Base-by-base conservation (phyloP, 768 basidiomycete species). In the Leccinum disarticulatum region DNA sequence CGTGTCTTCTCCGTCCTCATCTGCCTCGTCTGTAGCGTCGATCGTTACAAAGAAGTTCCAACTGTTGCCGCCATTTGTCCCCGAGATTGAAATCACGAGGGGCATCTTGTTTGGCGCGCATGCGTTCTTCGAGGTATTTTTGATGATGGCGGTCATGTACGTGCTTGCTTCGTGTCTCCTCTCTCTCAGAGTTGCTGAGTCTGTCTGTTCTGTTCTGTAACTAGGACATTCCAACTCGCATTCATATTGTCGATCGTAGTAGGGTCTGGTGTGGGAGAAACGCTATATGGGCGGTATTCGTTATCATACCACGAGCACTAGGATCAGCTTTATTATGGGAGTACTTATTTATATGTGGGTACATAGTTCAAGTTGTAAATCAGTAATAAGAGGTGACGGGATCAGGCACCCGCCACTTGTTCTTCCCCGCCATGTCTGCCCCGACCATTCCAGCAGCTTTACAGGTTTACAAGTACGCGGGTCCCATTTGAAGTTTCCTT, bases 121-220 rank as follows among this genome's bases (percentile, higher is more conserved):
- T 55, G 65, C 79, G 1, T 74, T 80, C 15, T 61, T 95, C 36
- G 74, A 74, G 7, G 84, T 87, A 63, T 71, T 84, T 13, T 81
- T 93, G 68, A 94, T 95, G 93, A 73, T 92, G 57, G 78, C 79
- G 1, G 77, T 88, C 57, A 92, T 92, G 88, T 90, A 61, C 48
- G 85, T 59, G 28, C 30, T 35, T 17, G 28, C 41, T 43, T 43
- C 10, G 3, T 3, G 10, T 43, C 41, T 11, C n/a, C 19, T n/a
- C n/a, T n/a, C 41, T 43, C 11, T 15, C 47, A 14, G 14, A 15
- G 22, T 49, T 49, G 25, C n/a, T 49, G 48, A 49, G 19, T 46
- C 19, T 46, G n/a, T 46, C 11, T 11, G 19, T 22, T 14, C 48
- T 22, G 25, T 28, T 17, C 8, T 47, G 46, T 47, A 13, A 22